phyloP scores from a whole-genome alignment of 2,329 filamentous ascomycete genomes.

The Rhynchosporium graminicola region DNA sequence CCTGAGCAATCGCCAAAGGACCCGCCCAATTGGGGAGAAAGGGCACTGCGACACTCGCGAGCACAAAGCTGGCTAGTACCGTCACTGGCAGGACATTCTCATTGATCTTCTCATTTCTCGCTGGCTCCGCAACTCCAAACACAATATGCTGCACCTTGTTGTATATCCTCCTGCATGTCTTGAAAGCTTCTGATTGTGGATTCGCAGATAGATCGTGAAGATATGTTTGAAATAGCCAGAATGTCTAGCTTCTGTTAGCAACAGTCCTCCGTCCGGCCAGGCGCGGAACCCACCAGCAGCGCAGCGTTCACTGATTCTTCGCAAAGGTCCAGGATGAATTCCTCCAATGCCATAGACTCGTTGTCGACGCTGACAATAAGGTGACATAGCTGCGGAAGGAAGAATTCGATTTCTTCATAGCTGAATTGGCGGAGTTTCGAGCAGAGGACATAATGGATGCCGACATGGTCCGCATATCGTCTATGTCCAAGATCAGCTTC shows the following conservation, averaged over 20 bases:
- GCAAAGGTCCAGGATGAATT: conserved; percentile 83
- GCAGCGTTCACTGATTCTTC: conserved; percentile 86
- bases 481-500: conserved; percentile 46
- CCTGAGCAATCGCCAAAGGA: conserved; percentile 78
- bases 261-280: conserved; percentile 8
- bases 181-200: conserved; percentile 75
- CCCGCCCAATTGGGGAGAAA: conserved; percentile 77
- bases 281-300: conserved; percentile 63
- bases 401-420: conserved; percentile 92
- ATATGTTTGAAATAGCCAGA: conserved; percentile 89
- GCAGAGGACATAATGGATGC: conserved; percentile 86
- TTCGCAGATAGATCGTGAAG: conserved; percentile 76
- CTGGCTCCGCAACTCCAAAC: conserved; percentile 72
- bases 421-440: conserved; percentile 86
- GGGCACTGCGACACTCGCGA: conserved; percentile 74
- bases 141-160: conserved; percentile 89
- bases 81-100: conserved; percentile 81
- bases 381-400: conserved; percentile 84
- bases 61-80: conserved; percentile 76
- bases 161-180: conserved; percentile 80
- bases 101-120: conserved; percentile 72
- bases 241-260: conserved; percentile 59
- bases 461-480: conserved; percentile 86
- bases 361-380: conserved; percentile 86
- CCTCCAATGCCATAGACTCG: conserved; percentile 87